Percentiles rank a stretch among this genome's conserved stretches.
Conservation (phyloP, 2,329 filamentous ascomycete genomes). For the Beauveria asiatica region DNA sequence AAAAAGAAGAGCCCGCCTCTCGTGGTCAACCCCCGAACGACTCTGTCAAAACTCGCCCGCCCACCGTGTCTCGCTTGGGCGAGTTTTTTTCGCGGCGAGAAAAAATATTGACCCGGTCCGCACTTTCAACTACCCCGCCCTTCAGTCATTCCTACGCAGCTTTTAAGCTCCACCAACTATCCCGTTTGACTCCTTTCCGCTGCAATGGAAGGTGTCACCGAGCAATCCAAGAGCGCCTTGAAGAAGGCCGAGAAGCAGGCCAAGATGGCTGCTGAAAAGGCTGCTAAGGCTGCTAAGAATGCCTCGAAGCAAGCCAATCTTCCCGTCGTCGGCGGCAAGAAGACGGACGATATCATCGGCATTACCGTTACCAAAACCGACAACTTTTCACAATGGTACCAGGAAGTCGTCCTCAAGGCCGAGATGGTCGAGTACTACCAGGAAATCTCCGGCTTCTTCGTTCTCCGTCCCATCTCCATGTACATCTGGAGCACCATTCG, state of each 20-base stretch:
- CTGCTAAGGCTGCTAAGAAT: conserved; percentile 53
- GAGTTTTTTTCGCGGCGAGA: not conserved
- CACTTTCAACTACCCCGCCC: conserved; percentile 1
- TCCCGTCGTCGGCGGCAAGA: conserved; percentile 50
- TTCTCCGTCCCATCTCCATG: conserved; percentile 67
- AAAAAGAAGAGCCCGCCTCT: conserved; percentile 6
- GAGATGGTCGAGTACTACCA: conserved; percentile 95
- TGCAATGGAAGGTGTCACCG: conserved; percentile 25
- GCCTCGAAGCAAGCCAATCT: conserved; percentile 27
- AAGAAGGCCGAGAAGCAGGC: conserved; percentile 60
- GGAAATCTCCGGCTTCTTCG: conserved; percentile 95
- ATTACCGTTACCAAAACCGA: conserved; percentile 79
- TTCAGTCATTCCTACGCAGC: not conserved
- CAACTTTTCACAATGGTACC: conserved; percentile 93
- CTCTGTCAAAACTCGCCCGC: not conserved
- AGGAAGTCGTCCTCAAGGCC: conserved; percentile 93
- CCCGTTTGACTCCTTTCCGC: conserved; percentile 6
- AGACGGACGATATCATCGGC: conserved; percentile 65
- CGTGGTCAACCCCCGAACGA: conserved; percentile 6
- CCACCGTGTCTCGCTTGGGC: conserved; percentile 7
- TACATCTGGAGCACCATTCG: conserved; percentile 59
- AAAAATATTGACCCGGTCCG: not conserved
- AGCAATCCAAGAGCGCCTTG: conserved; percentile 52
- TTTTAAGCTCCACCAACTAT: conserved; percentile 1
- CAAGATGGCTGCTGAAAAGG: conserved; percentile 52